These are phyloP conservation scores for Nevesoporus exiguus DNA, from an alignment of 768 basidiomycete species.

Conservation along the genomic window DNA sequence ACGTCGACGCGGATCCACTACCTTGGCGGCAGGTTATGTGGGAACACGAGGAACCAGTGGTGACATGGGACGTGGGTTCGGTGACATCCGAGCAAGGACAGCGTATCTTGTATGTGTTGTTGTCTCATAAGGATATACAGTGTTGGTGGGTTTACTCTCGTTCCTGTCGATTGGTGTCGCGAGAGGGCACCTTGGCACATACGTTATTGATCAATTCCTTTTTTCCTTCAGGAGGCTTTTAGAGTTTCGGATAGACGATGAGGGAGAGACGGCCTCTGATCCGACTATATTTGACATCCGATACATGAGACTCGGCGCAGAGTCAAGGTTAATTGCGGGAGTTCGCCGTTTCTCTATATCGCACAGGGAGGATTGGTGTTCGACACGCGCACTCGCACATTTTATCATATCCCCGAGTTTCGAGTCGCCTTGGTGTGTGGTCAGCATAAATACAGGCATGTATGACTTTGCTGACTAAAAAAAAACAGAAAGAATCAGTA, in stretches of 20 bases:
- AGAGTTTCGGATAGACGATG: not conserved
- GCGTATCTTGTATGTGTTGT: not conserved
- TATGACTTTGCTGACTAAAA: no score
- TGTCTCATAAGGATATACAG: not conserved
- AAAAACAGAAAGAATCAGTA: no score
- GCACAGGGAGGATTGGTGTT: not conserved
- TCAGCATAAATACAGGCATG: no score
- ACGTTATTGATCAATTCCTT: not conserved
- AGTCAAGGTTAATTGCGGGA: not conserved
- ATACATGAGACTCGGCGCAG: no score
- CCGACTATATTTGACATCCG: not conserved
- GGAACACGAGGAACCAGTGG: not conserved
- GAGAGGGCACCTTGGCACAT: not conserved
- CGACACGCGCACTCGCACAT: not conserved
- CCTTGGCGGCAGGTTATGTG: not conserved
- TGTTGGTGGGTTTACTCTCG: not conserved
- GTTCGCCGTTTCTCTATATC: not conserved
- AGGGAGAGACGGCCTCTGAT: not conserved
- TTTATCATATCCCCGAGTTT: not conserved
- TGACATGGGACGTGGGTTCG: not conserved
- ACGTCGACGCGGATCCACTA: not conserved
- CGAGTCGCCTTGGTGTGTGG: not conserved
- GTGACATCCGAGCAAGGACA: not conserved
- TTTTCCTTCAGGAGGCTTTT: not conserved
- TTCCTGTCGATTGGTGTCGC: not conserved